Conservation (phyloP, 2,329 filamentous ascomycete species). For the Rutstroemia sp. region DNA sequence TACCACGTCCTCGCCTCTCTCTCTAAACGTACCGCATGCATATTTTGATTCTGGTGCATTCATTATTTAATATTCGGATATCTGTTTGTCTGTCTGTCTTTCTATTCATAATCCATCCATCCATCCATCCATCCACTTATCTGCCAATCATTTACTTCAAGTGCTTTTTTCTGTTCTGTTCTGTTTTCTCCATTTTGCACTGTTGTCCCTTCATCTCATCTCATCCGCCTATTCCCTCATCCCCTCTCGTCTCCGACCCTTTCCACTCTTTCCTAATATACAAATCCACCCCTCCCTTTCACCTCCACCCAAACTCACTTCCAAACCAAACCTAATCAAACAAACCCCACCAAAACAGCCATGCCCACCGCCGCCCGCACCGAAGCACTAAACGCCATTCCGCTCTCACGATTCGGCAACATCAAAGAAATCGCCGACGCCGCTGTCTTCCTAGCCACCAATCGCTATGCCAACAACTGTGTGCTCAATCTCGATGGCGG, state of each 20-base stretch:
- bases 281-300: background rate
- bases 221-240: background rate
- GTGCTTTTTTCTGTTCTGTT: background rate
- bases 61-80: background rate
- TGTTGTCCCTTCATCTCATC: background rate
- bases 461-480: slow-evolving; percentile 81
- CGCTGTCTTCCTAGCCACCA: slow-evolving; percentile 67
- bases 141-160: background rate
- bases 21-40: background rate
- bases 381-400: slow-evolving; percentile 46
- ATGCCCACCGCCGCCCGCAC: slow-evolving; percentile 33
- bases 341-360: slow-evolving; percentile 27
- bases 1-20: no score
- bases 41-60: no score
- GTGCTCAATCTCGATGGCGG: slow-evolving; percentile 82
- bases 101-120: background rate
- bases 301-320: slow-evolving; percentile 15
- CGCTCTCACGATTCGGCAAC: slow-evolving; percentile 57
- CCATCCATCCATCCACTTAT: background rate
- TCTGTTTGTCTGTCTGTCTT: background rate
- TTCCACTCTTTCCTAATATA: background rate
- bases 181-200: background rate
- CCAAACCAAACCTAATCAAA: slow-evolving; percentile 27
- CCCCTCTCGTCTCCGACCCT: background rate
- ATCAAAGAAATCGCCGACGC: slow-evolving; percentile 74